Evolutionary conservation across 192 early-diverging fungal genomes (phyloP), one percentile per base, ranked within the genome.

Genomic region (Coemansia sp.): DNA sequence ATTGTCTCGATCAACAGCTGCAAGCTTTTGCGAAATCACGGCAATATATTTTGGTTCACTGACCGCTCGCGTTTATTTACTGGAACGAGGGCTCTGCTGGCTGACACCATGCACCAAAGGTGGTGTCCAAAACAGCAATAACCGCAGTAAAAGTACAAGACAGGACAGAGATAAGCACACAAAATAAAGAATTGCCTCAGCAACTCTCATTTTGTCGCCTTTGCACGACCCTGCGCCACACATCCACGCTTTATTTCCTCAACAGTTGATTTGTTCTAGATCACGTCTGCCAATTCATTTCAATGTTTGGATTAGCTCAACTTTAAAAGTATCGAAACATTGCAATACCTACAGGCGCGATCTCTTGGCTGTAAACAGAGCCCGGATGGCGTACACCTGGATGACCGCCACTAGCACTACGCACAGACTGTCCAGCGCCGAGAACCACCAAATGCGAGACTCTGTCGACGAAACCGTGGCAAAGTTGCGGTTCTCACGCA

Each of bases 351-450:
- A 83, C 49, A 83, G 56, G 5, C 72, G 62, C 22, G 76, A 63
- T 68, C 88, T 88, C 62, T 84, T 83, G 52, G 84, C 83, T 17
- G 85, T 87, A 80, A 99, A 99, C 86, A 99, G 94, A 21, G 86
- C 91, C 73, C 88, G 88, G 66, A 99, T 92, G 23, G 93, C 89
- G 79, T 91, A 93, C 19, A 99, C 95, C 84, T 99, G 97, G n/a
- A 93, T 64, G 10, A 87, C 86, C 10, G 93, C 89, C 83, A 94
- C 94, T 49, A 83, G 57, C 29, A 98, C 84, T 47, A 99, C 92
- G 39, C 90, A 69, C 47, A 87, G 54, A 56, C 85, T 87, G 78
- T 97, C 91, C 27, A 89, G 55, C 14, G 88, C 64, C 29, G 93
- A 91, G 83, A 97, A 97, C 95, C 94, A 97, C 82, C 91, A 97